Base-by-base conservation (phyloP, 225 moss, liverwort and hornwort species). In the Neckera pumila region DNA sequence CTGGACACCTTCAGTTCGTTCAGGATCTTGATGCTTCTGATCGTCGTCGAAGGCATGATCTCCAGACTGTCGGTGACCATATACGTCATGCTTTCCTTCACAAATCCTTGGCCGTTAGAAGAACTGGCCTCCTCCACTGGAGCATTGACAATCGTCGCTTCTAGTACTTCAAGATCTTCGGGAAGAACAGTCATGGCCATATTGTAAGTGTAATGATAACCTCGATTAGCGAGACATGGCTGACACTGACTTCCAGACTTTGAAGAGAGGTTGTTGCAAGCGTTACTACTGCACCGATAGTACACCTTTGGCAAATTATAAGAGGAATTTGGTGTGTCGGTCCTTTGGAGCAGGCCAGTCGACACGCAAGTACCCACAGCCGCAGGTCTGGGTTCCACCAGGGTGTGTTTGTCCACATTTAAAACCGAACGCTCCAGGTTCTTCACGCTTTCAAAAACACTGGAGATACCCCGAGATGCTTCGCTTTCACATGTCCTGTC, bases 171-270 rank as follows among this genome's bases (percentile, higher is more conserved):
- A 7, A 75, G 9, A 13, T 85, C 70, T 28, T 5, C 0, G 11
- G 76, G 62, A 47, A 43, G 53, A 20, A 89, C 8, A 66, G 17
- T 13, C 62, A 82, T 8, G 31, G 7, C 1, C 8, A 0, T 2
- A 3, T 0, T 28, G 42, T 4, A 43, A 14, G 1, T 27, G 3
- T 7, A 28, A 1, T 17, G 5, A 51, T 0, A 11, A 49, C 2
- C 5, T 26, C 17, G 0, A 4, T 4, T 1, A 17, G 1, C 1
- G 3, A 0, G 0, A 31, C 74, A 88, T 9, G 0, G 0, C 4
- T 3, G 1, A n/a, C 91, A 89, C 3, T 0, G 2, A 17, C 21
- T 6, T 40, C 60, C 89, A 5, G 0, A 0, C 28, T 28, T 53
- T 27, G 19, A 31, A 25, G 89, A 87, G 3, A 87, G 26, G 33